These are phyloP conservation scores for Pugionium dolabratum DNA, from an alignment of 345 rosid species.

Conservation along the genomic window DNA sequence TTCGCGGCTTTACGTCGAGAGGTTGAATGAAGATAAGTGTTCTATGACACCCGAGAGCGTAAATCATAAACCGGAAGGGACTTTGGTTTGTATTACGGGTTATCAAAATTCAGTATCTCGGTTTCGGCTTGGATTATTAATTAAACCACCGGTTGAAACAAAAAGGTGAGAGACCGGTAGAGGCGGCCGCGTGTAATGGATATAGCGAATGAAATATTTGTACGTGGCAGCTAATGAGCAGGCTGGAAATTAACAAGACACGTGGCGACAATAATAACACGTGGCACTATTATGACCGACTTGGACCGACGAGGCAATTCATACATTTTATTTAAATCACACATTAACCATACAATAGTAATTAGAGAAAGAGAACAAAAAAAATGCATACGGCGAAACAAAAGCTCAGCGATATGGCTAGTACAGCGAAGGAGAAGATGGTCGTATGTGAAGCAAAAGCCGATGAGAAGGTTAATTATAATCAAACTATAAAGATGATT, in stretches of 20 bases:
- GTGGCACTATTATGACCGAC: neutral
- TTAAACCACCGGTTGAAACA: neutral
- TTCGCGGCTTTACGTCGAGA: neutral
- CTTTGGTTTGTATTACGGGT: no score
- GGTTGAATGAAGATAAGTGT: no score
- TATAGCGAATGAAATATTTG: constrained; percentile 1
- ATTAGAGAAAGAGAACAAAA: neutral
- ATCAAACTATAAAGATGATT: neutral
- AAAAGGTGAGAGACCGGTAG: neutral
- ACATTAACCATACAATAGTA: neutral
- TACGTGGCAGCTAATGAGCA: constrained; percentile 18
- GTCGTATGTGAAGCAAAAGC: constrained; percentile 53
- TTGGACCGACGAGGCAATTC: constrained; percentile 7
- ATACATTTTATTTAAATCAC: constrained; percentile 5
- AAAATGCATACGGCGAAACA: constrained; percentile 60
- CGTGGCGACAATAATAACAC: neutral
- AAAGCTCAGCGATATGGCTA: constrained; percentile 60
- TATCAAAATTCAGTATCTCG: no score
- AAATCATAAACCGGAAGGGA: no score
- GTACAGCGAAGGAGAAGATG: constrained; percentile 60
- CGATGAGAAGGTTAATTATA: constrained; percentile 48
- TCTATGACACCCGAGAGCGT: no score
- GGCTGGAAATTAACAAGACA: neutral
- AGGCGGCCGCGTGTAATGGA: neutral
- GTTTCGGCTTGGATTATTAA: neutral